These are phyloP conservation scores for Coelastrella sp. DNA, from an alignment of 139 green algal species.

Conservation along the genomic window DNA sequence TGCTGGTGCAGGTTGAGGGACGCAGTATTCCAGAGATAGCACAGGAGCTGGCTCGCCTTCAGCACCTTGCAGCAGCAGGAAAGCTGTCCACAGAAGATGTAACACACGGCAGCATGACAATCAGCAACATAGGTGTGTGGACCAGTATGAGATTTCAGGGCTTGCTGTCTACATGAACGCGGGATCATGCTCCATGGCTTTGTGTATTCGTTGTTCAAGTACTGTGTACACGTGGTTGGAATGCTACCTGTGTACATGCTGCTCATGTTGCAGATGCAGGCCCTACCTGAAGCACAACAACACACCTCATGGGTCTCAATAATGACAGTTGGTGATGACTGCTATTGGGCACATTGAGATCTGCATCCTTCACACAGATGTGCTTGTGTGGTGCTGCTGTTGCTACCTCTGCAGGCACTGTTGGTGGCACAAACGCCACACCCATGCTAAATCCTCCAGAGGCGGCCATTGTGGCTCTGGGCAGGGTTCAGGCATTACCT, in stretches of 20 bases:
- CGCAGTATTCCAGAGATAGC: constrained; percentile 74
- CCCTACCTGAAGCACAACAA: too few species aligned
- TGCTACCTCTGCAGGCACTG: constrained; percentile 58
- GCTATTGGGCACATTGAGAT: too few species aligned
- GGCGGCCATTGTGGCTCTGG: constrained; percentile 90
- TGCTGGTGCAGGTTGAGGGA: constrained; percentile 59
- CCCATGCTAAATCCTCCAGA: constrained; percentile 83
- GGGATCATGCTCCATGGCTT: too few species aligned
- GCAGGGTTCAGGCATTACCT: constrained; percentile 62
- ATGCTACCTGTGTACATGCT: too few species aligned
- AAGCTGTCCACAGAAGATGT: constrained; percentile 75
- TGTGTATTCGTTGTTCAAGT: too few species aligned
- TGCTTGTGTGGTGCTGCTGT: not conserved
- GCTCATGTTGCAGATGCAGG: too few species aligned
- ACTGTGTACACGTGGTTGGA: too few species aligned
- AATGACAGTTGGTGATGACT: too few species aligned
- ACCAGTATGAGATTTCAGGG: too few species aligned
- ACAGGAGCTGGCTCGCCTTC: constrained; percentile 75
- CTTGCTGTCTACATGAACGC: too few species aligned
- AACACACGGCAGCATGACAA: constrained; percentile 81
- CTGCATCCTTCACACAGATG: too few species aligned
- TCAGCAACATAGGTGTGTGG: constrained; percentile 95
- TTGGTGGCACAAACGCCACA: constrained; percentile 87
- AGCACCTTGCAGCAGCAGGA: constrained; percentile 73
- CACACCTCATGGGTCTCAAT: too few species aligned